Evolutionary conservation across 257 asterid species (phyloP).

Genomic region (Przewalskia tangutica): DNA sequence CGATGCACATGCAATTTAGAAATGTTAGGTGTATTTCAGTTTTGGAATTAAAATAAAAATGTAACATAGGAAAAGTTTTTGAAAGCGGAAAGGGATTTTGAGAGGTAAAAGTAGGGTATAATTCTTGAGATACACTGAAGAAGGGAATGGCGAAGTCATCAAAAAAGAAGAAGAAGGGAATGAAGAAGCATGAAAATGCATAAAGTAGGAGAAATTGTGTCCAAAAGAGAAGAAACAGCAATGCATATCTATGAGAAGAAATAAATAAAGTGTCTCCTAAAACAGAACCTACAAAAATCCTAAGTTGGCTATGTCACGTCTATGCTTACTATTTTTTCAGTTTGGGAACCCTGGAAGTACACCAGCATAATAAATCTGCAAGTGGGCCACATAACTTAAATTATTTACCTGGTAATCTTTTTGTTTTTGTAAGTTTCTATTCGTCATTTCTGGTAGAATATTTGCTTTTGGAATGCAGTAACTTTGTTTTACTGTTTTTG

Average conservation of each 20-base stretch:
- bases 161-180: not conserved
- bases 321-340: no score
- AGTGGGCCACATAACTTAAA: not conserved
- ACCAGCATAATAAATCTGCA: not conserved
- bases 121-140: not conserved
- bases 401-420: not conserved
- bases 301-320: no score
- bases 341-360: not conserved
- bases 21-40: no score
- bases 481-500: no score
- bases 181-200: not conserved
- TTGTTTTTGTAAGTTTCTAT: not conserved
- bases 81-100: not conserved
- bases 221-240: not conserved
- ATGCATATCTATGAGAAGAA: not conserved
- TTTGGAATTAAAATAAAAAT: no score
- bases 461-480: no score
- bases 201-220: not conserved
- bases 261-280: not conserved
- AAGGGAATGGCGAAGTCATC: not conserved
- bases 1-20: no score
- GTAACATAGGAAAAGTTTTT: not conserved
- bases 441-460: not conserved
- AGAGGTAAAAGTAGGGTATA: not conserved
- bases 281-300: not conserved